Base-by-base conservation (phyloP, 441 rosid genomes). In the Brassica hybrid region DNA sequence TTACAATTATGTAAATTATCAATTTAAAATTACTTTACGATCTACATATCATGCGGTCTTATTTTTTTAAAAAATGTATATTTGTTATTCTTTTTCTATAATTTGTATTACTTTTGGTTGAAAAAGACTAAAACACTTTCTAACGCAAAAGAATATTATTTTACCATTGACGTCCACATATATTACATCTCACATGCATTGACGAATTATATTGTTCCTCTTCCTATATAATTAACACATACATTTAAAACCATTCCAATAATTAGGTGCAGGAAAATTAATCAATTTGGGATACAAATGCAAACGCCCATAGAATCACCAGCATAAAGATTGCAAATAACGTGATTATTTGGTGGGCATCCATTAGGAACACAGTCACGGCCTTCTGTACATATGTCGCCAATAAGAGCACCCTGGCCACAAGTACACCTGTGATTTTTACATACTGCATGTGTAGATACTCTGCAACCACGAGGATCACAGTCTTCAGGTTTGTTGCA, bases 391-490 rank as follows among this genome's bases (percentile, higher is more conserved):
- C 79, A 76, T 69, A 48, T 0, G 36, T 54, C 23, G 4, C 69
- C 74, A 76, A 69, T 50, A 17, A 11, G 12, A 69, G 79, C 18
- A 69, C 69, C 79, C 12, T 16, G 14, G 16, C 0, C 74, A 21
- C 74, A 76, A 32, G 32, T 69, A 52, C 74, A 76, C 56, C 3
- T 62, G 7, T 52, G 2, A 10, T 69, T 50, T 50, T 41, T 50
- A 50, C 56, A 50, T 50, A 50, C 56, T n/a, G 4, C 1, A 14
- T 50, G 56, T n/a, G 18, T n/a, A 50, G 6, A n/a, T 50, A 4
- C 18, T n/a, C 74, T 69, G 56, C 79, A 76, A 21, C 30, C 64
- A 32, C 69, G 64, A 21, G 45, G n/a, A 69, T 76, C 69, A 61
- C 79, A 76, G 11, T 76, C 79, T 1, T 0, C 23, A 10, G 0